These are phyloP conservation scores for Agaricus sinodeliciosus DNA, from an alignment of 768 basidiomycete genomes.

Conservation along the genomic window DNA sequence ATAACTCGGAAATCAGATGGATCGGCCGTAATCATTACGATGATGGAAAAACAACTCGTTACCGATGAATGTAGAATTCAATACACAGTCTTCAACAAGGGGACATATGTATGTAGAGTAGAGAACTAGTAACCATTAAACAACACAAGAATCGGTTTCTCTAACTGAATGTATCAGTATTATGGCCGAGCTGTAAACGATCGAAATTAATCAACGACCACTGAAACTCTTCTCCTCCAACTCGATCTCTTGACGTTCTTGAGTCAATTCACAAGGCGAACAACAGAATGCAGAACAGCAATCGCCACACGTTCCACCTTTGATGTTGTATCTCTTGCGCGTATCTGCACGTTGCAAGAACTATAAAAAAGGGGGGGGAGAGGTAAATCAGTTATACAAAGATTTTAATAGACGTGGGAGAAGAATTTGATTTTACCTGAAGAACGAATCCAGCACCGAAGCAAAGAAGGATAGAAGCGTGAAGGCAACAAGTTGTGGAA, in stretches of 20 bases:
- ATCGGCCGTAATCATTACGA: too few relatives aligned
- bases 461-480: constrained; percentile 21
- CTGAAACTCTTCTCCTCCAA: constrained; percentile 36
- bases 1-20: too few relatives aligned
- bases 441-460: constrained; percentile 32
- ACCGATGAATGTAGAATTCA: too few relatives aligned
- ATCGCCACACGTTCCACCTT: constrained; percentile 35
- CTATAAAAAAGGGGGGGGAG: too few relatives aligned
- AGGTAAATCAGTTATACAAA: background rate
- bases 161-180: too few relatives aligned
- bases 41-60: too few relatives aligned
- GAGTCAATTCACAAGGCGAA: constrained; percentile 39
- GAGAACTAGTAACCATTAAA: too few relatives aligned
- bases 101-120: too few relatives aligned
- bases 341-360: constrained; percentile 28
- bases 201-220: background rate
- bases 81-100: too few relatives aligned
- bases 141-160: too few relatives aligned
- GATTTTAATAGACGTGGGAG: background rate
- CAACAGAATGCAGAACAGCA: constrained; percentile 36
- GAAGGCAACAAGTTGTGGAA: constrained; percentile 29
- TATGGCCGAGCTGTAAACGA: too few relatives aligned
- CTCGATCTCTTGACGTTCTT: constrained; percentile 41
- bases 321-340: constrained; percentile 39
- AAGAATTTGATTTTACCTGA: constrained; percentile 25